Percentiles rank a stretch among this genome's conserved stretches.
Evolutionary conservation across 495 filamentous ascomycete species (phyloP).

Genomic region (Talaromyces wortmannii): DNA sequence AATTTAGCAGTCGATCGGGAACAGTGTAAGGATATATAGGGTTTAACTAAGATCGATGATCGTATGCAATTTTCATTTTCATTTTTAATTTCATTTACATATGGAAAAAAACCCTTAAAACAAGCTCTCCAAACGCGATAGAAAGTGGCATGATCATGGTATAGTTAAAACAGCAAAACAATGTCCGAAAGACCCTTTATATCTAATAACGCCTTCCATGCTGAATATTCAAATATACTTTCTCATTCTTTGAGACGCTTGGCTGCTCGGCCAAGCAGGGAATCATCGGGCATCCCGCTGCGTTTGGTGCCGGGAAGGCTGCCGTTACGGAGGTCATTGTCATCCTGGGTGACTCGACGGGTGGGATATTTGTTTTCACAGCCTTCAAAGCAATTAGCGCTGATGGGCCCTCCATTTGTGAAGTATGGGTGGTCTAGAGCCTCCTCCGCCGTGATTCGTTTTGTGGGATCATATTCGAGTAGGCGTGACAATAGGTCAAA

Average conservation of each 20-base stretch:
- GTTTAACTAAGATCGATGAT: too few species aligned
- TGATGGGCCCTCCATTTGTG: constrained; percentile 54
- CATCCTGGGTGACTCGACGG: constrained; percentile 83
- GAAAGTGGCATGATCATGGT: too few species aligned
- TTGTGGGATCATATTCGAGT: constrained; percentile 88
- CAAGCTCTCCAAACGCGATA: too few species aligned
- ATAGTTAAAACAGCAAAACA: too few species aligned
- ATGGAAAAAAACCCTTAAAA: too few species aligned
- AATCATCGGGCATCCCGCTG: constrained; percentile 81
- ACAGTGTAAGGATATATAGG: too few species aligned
- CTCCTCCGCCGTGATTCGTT: constrained; percentile 74
- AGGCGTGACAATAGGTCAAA: constrained; percentile 74
- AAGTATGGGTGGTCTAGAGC: constrained; percentile 90
- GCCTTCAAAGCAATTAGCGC: constrained; percentile 84
- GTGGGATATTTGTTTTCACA: constrained; percentile 81
- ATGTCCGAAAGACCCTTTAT: too few species aligned
- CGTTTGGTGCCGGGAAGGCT: constrained; percentile 89
- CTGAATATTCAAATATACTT: neutral
- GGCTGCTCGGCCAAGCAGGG: constrained; percentile 42
- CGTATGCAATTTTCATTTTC: too few species aligned
- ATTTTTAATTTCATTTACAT: too few species aligned
- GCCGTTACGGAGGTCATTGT: constrained; percentile 85
- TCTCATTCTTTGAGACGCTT: constrained; percentile 40
- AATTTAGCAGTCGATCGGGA: too few species aligned
- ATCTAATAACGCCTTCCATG: neutral